Conservation (phyloP, 2,329 filamentous ascomycete genomes). For the Orbilia blumenaviensis region DNA sequence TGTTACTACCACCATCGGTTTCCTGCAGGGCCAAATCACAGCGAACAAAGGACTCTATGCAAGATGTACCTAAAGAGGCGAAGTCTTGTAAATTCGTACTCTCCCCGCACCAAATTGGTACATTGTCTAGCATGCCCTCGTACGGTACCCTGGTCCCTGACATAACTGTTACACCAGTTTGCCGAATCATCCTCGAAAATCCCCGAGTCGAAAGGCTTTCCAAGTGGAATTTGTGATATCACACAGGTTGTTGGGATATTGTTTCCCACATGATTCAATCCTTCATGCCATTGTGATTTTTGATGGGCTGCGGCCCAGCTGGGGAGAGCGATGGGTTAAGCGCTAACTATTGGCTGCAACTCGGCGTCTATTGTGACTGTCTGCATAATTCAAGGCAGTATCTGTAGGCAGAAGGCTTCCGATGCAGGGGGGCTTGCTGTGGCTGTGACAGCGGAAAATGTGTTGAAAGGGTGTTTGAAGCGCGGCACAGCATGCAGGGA, state of each 20-base stretch:
- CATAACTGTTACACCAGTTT: neutral
- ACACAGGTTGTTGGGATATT: neutral
- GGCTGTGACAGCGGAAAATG: constrained; percentile 27
- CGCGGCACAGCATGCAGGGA: constrained; percentile 44
- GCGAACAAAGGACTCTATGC: constrained; percentile 7
- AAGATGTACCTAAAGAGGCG: neutral
- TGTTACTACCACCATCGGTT: neutral
- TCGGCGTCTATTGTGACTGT: constrained; percentile 34
- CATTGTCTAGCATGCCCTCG: neutral
- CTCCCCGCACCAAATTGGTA: neutral
- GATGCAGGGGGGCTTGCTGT: neutral
- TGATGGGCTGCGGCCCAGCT: neutral
- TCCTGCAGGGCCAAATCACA: neutral
- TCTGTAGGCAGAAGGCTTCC: constrained; percentile 36
- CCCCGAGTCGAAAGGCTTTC: constrained; percentile 1
- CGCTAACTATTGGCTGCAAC: constrained; percentile 14
- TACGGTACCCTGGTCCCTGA: neutral
- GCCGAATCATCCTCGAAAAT: neutral
- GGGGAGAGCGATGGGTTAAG: neutral
- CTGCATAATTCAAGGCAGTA: constrained; percentile 48
- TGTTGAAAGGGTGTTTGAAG: constrained; percentile 24
- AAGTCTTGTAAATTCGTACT: neutral
- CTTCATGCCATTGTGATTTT: neutral
- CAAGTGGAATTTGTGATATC: neutral
- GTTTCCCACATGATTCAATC: constrained; percentile 25